phyloP scores from a whole-genome alignment of 768 basidiomycete genomes.

The Tylopilus plumbeoviolaceoides region DNA sequence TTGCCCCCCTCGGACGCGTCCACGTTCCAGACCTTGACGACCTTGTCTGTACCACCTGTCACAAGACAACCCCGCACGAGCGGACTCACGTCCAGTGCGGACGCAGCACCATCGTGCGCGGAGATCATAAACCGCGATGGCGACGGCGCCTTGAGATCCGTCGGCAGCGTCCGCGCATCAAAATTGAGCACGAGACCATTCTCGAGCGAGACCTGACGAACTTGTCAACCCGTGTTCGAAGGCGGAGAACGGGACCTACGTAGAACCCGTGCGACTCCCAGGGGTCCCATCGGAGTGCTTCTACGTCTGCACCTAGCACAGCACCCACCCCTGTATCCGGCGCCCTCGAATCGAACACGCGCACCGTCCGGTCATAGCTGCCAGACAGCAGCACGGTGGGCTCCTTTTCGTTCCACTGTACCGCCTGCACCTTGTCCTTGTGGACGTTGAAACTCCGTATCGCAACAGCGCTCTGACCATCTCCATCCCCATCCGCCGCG shows the following conservation, averaged over 20 bases:
- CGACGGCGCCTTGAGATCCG: conserved; percentile 57
- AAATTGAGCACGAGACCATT: conserved; percentile 92
- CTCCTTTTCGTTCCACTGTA: conserved; percentile 90
- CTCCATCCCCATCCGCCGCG: conserved; percentile 43
- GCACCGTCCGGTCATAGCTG: conserved; percentile 92
- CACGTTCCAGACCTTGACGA: conserved; percentile 96
- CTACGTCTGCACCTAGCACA: conserved; percentile 85
- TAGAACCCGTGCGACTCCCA: conserved; percentile 88
- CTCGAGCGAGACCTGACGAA: conserved; percentile 81
- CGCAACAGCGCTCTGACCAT: conserved; percentile 45
- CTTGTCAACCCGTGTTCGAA: neutral
- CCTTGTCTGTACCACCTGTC: conserved; percentile 92
- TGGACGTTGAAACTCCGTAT: conserved; percentile 83
- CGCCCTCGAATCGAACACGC: conserved; percentile 88
- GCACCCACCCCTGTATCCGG: conserved; percentile 82
- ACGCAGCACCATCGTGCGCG: conserved; percentile 89
- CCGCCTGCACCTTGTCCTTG: conserved; percentile 93
- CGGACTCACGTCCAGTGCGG: conserved; percentile 87
- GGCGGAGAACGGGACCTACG: conserved; percentile 42
- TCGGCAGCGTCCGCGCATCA: conserved; percentile 80
- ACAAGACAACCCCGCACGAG: conserved; percentile 86
- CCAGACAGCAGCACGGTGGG: conserved; percentile 90
- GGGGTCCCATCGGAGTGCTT: conserved; percentile 93
- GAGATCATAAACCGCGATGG: conserved; percentile 83
- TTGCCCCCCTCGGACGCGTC: conserved; percentile 61